These are phyloP conservation scores for Scenedesmus sp. DNA, from an alignment of 163 green algal species.

Conservation along the genomic window DNA sequence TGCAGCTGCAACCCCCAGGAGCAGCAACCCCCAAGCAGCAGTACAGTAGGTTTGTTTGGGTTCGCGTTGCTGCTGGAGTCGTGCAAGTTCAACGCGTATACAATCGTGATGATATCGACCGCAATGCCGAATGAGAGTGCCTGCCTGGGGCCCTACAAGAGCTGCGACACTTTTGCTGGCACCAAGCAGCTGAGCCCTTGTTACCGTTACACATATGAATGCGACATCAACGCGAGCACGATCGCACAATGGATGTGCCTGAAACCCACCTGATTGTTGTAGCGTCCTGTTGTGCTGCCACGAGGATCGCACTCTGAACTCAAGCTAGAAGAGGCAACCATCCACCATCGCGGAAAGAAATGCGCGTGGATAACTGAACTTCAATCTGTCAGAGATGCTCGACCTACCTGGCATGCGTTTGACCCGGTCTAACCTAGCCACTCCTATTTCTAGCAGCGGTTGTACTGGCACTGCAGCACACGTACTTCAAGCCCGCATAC, in stretches of 20 bases:
- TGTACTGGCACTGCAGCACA: constrained; percentile 6
- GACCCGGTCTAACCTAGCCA: constrained; percentile 1
- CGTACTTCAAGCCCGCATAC: neutral
- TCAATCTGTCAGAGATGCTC: neutral
- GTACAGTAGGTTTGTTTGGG: neutral
- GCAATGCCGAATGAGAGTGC: neutral
- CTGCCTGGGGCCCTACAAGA: neutral
- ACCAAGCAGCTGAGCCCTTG: neutral
- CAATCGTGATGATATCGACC: neutral
- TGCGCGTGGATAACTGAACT: neutral
- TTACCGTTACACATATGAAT: neutral
- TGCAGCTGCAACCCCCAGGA: neutral
- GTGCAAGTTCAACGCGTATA: neutral
- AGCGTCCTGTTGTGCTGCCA: neutral
- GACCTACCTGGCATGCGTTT: neutral
- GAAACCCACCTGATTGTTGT: neutral
- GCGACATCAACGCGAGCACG: neutral
- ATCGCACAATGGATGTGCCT: neutral
- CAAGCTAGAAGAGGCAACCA: neutral
- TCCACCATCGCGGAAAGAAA: neutral
- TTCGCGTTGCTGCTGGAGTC: neutral
- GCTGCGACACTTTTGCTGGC: neutral
- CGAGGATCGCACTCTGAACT: neutral
- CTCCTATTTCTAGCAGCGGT: constrained; percentile 12
- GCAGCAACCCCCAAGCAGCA: neutral